phyloP scores from a whole-genome alignment of 2,329 filamentous ascomycete genomes.

The Lachnellula subtilissima region DNA sequence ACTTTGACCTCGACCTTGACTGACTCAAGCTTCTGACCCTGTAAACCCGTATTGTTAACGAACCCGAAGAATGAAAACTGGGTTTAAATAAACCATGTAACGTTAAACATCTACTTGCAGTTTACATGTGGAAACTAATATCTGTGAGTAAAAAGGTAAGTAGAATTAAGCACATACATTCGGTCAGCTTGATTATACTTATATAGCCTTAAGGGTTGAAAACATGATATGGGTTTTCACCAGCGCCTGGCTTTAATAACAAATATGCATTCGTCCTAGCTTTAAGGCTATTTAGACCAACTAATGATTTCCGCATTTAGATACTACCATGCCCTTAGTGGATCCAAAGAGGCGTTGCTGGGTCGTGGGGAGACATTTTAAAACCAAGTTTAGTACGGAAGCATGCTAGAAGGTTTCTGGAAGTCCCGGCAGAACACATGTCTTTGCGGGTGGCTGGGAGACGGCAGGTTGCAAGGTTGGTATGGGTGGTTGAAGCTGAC shows the following conservation, averaged over 20 bases:
- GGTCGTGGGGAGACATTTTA: not conserved
- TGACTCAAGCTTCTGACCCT: constrained; percentile 2
- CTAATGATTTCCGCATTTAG: not conserved
- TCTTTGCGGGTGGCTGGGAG: not conserved
- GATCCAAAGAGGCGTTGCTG: not conserved
- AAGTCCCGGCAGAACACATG: not conserved
- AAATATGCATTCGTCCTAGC: not conserved
- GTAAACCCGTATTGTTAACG: not conserved
- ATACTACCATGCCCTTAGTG: not conserved
- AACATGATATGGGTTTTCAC: not conserved
- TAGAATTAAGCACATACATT: too few relatives aligned
- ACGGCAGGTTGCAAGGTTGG: constrained; percentile 1
- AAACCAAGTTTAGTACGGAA: not conserved
- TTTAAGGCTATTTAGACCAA: not conserved
- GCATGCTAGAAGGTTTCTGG: not conserved
- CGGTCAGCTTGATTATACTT: too few relatives aligned
- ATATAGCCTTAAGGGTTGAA: not conserved
- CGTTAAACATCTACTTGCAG: too few relatives aligned
- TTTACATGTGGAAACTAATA: too few relatives aligned
- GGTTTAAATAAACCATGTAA: too few relatives aligned
- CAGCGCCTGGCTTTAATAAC: not conserved
- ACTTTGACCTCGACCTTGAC: too few relatives aligned
- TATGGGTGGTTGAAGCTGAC: not conserved
- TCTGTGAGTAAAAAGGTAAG: too few relatives aligned
- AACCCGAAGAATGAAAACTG: too few relatives aligned